phyloP scores from a whole-genome alignment of 768 basidiomycete genomes.

The Termitomyces sp. region DNA sequence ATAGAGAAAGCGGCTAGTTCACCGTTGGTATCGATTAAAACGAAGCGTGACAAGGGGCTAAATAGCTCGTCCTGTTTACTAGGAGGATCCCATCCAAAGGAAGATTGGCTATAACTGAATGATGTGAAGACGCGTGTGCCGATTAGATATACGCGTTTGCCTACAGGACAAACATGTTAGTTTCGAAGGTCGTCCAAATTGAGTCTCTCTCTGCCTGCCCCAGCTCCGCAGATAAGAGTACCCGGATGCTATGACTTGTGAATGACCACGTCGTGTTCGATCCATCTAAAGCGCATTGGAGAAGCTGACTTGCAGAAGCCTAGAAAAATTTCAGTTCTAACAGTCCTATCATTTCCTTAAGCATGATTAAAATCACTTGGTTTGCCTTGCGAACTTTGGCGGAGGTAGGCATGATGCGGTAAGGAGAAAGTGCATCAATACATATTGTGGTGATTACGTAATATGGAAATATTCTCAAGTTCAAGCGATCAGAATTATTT shows the following conservation, averaged over 20 bases:
- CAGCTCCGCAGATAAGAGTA: conserved; percentile 29
- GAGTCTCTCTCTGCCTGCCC: conserved; percentile 29
- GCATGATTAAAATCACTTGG: conserved; percentile 1
- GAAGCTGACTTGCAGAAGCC: conserved; percentile 14
- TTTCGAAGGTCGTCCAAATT: conserved; percentile 53
- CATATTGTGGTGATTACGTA: conserved; percentile 10
- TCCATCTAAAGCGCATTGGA: conserved; percentile 1
- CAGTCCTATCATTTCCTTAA: not conserved
- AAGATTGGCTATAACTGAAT: conserved; percentile 49
- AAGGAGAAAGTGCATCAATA: no score
- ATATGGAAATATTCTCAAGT: not conserved
- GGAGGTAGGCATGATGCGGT: conserved; percentile 8
- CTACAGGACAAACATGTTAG: conserved; percentile 55
- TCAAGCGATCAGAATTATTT: not conserved
- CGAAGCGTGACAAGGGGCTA: conserved; percentile 53
- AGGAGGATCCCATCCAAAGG: conserved; percentile 63
- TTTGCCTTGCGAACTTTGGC: conserved; percentile 15
- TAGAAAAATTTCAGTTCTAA: not conserved
- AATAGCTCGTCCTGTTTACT: conserved; percentile 62
- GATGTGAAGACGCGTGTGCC: not conserved
- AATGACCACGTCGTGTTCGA: conserved; percentile 5
- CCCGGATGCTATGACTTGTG: conserved; percentile 13
- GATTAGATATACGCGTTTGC: conserved; percentile 10
- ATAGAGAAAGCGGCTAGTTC: conserved; percentile 41
- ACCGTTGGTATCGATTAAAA: conserved; percentile 35